Evolutionary conservation across 1,284 basidiomycete genomes (phyloP), one percentile per base, ranked within the genome.

Genomic region (Mycena sp.): DNA sequence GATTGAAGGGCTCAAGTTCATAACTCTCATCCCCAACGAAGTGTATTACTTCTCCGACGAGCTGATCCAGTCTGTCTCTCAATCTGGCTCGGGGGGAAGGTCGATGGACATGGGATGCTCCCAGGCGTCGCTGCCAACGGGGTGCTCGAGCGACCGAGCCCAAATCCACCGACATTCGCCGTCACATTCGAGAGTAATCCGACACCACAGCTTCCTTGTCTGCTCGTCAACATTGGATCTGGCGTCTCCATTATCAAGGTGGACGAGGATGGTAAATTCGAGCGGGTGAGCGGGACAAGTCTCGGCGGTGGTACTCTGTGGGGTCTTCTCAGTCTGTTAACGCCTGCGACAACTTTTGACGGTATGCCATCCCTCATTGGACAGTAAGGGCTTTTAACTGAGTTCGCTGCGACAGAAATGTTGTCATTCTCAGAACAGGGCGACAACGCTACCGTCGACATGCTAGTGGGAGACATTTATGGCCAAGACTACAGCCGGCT

Each of bases 401-500:
- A 57, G 14, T 17, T 0, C 11, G 19, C n/a, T 16, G 9, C 17
- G 23, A 51, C 80, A 98, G 97, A 99, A 78, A 99, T 99, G 97
- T 83, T 99, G 65, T 87, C 90, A 16, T 83, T 99, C 26, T 98
- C 96, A 0, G 96, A 99, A 77, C 79, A 87, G 72, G 98, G 98
- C 41, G 95, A 99, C 80, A 99, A 99, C 73, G 87, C 91, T 48
- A 87, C 87, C 7, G 97, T 99, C 29, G 98, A 99, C 78, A 99
- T 99, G 97, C 90, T 99, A 54, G 97, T 99, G 45, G 96, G 97
- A 29, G 98, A 99, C 81, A 99, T 99, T 70, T 99, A 99, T 75
- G 97, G 96, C 25, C 90, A 93, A 69, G 96, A 97, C 79, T 96
- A 97, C 78, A 89, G 85, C 75, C 93, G 94, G 67, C 88, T 99